Percentiles rank a stretch among this genome's conserved stretches.
phyloP scores from a whole-genome alignment of 371 early-diverging fungal species.

The Mucor mucedo region DNA sequence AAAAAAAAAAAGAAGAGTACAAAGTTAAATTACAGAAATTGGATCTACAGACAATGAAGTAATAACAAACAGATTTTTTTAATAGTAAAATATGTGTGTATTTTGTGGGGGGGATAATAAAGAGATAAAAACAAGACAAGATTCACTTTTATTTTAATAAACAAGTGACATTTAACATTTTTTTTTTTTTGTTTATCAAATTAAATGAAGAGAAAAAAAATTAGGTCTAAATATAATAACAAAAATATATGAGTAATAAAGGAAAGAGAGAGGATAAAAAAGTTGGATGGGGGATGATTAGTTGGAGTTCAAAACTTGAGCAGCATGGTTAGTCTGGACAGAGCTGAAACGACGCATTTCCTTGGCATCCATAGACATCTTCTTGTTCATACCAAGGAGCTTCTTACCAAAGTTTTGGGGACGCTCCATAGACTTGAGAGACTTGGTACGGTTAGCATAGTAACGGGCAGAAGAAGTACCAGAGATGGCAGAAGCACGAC shows the following conservation, averaged over 20 bases:
- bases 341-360: constrained; percentile 62
- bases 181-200: constrained; percentile 7
- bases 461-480: constrained; percentile 36
- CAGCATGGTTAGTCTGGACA: constrained; percentile 36
- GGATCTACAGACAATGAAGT: too few species aligned
- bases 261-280: neutral
- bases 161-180: constrained; percentile 5
- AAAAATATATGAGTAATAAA: neutral
- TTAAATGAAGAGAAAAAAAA: constrained; percentile 8
- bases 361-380: constrained; percentile 51
- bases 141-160: constrained; percentile 5
- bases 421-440: constrained; percentile 31
- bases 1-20: too few species aligned
- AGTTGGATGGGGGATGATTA: too few species aligned
- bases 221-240: constrained; percentile 8
- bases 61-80: too few species aligned
- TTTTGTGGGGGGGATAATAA: neutral
- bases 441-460: constrained; percentile 42
- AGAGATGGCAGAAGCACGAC: constrained; percentile 47
- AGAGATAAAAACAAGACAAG: constrained; percentile 4
- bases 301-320: constrained; percentile 15
- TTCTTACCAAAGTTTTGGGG: constrained; percentile 50
- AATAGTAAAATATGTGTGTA: too few species aligned
- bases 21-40: too few species aligned
- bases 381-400: constrained; percentile 44